These are phyloP conservation scores for Pyrus bretschneideri DNA, from an alignment of 306 rosid species.

Conservation along the genomic window DNA sequence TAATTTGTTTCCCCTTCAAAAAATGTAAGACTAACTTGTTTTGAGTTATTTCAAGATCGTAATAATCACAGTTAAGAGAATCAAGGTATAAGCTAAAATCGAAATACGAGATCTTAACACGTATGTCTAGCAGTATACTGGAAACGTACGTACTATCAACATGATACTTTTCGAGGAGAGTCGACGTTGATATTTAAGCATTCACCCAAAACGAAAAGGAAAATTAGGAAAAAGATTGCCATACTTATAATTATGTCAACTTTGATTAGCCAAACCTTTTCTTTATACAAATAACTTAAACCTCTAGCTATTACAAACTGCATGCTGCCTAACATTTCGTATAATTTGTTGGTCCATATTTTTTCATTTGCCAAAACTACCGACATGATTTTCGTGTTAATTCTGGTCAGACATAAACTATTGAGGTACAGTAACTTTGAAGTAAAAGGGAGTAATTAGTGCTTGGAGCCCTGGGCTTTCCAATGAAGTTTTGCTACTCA, in stretches of 20 bases:
- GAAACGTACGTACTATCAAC: neutral
- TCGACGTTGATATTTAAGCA: conserved; percentile 1
- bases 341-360: neutral
- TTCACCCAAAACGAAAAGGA: neutral
- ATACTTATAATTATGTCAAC: neutral
- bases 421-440: conserved; percentile 50
- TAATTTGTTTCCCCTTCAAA: neutral
- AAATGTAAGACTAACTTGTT: conserved; percentile 29
- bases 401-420: conserved; percentile 40
- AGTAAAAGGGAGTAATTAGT: conserved; percentile 70
- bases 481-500: conserved; percentile 35
- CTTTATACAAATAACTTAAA: neutral
- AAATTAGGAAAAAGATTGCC: neutral
- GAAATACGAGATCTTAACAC: neutral
- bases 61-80: neutral
- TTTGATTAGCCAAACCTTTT: conserved; percentile 9
- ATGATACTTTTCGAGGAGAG: too few species aligned
- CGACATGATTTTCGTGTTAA: conserved; percentile 17
- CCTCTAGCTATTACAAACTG: conserved; percentile 1
- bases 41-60: neutral
- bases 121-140: neutral
- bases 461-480: conserved; percentile 52
- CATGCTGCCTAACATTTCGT: conserved; percentile 6
- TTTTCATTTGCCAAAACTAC: neutral
- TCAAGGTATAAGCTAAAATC: neutral